These are phyloP conservation scores for Eimeria tenella DNA, from an alignment of 169 alveolate genomes.

Conservation along the genomic window DNA sequence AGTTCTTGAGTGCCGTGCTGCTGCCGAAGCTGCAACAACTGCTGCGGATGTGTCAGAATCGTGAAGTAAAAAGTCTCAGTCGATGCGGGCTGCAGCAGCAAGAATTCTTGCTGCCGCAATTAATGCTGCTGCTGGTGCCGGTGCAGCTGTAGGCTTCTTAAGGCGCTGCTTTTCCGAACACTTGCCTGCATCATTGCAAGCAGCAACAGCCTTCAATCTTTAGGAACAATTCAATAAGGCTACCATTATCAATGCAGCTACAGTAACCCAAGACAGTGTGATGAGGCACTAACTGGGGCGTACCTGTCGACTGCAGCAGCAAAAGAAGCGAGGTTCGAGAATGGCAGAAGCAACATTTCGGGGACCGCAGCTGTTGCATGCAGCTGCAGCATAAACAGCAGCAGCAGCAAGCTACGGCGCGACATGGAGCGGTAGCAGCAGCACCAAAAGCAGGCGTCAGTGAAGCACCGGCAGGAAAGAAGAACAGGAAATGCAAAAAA, in stretches of 20 bases:
- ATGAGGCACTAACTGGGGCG: neutral
- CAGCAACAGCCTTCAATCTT: neutral
- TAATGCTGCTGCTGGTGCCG: neutral
- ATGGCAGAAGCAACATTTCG: constrained; percentile 1
- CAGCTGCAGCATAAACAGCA: constrained; percentile 8
- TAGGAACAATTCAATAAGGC: neutral
- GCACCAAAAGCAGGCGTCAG: neutral
- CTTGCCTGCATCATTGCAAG: neutral
- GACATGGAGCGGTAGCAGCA: neutral
- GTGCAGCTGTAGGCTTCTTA: neutral
- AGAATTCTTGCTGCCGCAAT: neutral
- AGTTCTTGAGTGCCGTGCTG: too few relatives aligned
- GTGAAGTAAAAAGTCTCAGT: too few relatives aligned
- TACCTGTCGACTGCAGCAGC: constrained; percentile 36
- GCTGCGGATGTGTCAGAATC: too few relatives aligned
- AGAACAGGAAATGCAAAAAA: neutral
- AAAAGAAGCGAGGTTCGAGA: neutral
- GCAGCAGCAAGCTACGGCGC: neutral
- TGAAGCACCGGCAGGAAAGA: neutral
- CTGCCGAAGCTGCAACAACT: too few relatives aligned
- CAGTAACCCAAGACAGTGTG: neutral
- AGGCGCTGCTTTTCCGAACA: neutral
- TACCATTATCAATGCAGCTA: neutral
- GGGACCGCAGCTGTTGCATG: constrained; percentile 2
- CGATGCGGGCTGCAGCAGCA: neutral